Base-by-base conservation (phyloP, 768 basidiomycete species). In the Candolleomyces efflorescens region DNA sequence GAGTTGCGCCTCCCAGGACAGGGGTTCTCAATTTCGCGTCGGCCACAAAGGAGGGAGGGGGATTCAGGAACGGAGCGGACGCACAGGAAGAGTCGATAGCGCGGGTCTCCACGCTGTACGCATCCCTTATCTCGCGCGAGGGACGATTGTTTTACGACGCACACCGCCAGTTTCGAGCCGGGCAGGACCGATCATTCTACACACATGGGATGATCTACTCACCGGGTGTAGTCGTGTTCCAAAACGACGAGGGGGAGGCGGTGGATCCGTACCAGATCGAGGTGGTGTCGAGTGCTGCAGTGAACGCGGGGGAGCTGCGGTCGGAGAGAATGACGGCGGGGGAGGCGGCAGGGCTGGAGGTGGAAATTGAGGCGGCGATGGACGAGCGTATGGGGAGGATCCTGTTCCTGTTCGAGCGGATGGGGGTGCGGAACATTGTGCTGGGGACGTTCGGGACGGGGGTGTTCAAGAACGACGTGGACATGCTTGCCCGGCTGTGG, bases 71-170 rank as follows among this genome's bases (percentile, higher is more conserved):
- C 55, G 90, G 90, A 15, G 82, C 87, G 0, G 82, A 84, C 58
- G 90, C 90, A 1, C 90, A 92, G 63, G 90, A 92, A 67, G 90
- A 92, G 68, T 85, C 85, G 38, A 80, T 92, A 63, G 89, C 90
- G 12, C 83, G 90, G 41, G 82, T 88, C 4, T 90, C 89, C 11
- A 87, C 85, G 5, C 71, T 92, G 5, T 89, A 85, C 62, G 73
- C 79, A 1, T 79, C 84, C 27, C 84, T 92, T 55, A 75, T 77
- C 65, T 81, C 84, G 10, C 66, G 70, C n/a, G 75, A 73, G 4
- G 85, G 82, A 0, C 72, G 80, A 45, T 74, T 78, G 43, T 92
- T 89, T 71, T 89, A 92, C 67, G 69, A 69, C 2, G 65, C 83
- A n/a, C 90, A 92, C 13, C 7, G 3, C 66, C 73, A 73, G 26